Evolutionary conservation across 2,329 filamentous ascomycete genomes (phyloP).

Genomic region (Exophiala viscosa): DNA sequence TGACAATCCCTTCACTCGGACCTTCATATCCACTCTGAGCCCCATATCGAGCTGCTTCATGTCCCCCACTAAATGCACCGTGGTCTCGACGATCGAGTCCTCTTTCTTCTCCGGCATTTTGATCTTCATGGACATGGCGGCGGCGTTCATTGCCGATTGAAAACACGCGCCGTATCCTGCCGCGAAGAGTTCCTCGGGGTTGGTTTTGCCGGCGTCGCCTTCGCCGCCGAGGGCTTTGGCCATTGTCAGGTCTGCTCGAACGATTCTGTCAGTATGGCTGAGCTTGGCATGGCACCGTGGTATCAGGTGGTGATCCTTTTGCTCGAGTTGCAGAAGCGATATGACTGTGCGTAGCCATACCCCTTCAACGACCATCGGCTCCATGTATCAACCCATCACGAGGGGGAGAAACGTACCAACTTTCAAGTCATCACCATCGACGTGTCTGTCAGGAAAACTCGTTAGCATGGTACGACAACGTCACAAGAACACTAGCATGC

Average conservation of each 20-base stretch:
- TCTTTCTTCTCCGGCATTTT: conserved; percentile 38
- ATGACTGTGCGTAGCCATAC: too few species aligned
- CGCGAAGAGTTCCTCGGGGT: conserved; percentile 48
- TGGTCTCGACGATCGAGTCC: conserved; percentile 41
- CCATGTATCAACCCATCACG: not conserved
- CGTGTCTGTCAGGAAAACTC: conserved; percentile 20
- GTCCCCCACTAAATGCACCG: conserved; percentile 45
- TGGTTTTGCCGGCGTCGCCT: conserved; percentile 43
- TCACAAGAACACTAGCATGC: not conserved
- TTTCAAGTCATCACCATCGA: conserved; percentile 35
- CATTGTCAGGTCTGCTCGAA: conserved; percentile 38
- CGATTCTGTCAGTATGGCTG: too few species aligned
- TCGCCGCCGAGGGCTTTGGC: conserved; percentile 42
- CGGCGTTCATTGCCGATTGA: conserved; percentile 46
- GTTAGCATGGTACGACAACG: not conserved
- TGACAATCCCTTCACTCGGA: conserved; percentile 32
- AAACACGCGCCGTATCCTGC: conserved; percentile 49
- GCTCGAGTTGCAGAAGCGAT: too few species aligned
- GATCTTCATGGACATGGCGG: conserved; percentile 39
- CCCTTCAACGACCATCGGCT: not conserved
- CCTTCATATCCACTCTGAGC: conserved; percentile 43
- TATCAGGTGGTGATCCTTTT: too few species aligned
- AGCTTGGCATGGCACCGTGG: too few species aligned
- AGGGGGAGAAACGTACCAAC: conserved; percentile 15
- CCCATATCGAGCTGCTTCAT: conserved; percentile 46